Conservation (phyloP, 805 yeast genomes). For the Henningerozyma blattae region DNA sequence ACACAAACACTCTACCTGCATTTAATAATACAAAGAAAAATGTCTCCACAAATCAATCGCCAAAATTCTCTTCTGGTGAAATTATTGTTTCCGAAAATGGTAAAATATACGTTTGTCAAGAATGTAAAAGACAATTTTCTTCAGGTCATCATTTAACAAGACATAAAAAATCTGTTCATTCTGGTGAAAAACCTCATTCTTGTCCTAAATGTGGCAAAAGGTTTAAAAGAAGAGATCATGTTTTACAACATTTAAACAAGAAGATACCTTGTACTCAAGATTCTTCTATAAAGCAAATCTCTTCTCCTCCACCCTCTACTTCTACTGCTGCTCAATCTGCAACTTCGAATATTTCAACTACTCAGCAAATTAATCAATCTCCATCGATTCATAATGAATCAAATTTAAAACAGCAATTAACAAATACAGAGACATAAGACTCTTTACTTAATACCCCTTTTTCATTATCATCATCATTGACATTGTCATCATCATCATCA, state of each 20-base stretch:
- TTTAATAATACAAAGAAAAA: neutral
- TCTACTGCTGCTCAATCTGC: neutral
- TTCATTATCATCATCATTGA: no score
- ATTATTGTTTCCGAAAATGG: constrained; percentile 24
- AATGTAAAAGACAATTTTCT: constrained; percentile 25
- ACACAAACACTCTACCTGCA: constrained; percentile 1
- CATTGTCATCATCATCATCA: no score
- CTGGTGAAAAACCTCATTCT: constrained; percentile 27
- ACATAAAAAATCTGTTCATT: constrained; percentile 28
- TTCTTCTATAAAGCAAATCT: no score
- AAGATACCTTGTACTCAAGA: constrained; percentile 24
- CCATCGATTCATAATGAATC: no score
- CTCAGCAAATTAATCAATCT: no score
- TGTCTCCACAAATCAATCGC: constrained; percentile 5
- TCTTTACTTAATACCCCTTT: no score
- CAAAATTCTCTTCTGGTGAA: constrained; percentile 22
- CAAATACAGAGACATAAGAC: no score
- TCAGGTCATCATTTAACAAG: constrained; percentile 28
- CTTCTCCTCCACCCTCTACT: no score
- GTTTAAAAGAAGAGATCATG: constrained; percentile 28
- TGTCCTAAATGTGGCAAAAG: constrained; percentile 28
- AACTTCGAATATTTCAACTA: no score
- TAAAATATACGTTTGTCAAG: constrained; percentile 25
- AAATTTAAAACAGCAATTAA: no score
- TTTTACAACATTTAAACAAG: constrained; percentile 26